Evolutionary conservation across 2,329 filamentous ascomycete genomes (phyloP).

Genomic region (Zalaria obscura): DNA sequence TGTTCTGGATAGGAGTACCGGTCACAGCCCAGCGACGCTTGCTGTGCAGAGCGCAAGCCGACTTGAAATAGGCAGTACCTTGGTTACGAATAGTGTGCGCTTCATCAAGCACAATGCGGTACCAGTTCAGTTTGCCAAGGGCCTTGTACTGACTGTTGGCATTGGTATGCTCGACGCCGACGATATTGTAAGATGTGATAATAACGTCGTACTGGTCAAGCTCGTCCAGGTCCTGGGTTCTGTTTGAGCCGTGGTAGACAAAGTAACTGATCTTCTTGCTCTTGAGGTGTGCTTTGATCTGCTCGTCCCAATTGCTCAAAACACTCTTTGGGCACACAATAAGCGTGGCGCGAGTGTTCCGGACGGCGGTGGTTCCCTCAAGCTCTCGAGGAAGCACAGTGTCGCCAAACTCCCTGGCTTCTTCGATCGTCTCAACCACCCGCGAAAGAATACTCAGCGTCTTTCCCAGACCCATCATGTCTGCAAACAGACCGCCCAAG

Average conservation of each 20-base stretch:
- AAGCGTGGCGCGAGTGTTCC: constrained; percentile 67
- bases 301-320: constrained; percentile 86
- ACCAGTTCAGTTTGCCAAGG: constrained; percentile 72
- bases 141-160: constrained; percentile 38
- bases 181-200: constrained; percentile 83
- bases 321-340: constrained; percentile 83
- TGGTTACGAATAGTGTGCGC: constrained; percentile 89
- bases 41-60: constrained; percentile 65
- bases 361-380: constrained; percentile 26
- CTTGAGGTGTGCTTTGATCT: constrained; percentile 70
- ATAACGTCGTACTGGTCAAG: constrained; percentile 69
- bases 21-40: constrained; percentile 92
- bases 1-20: constrained; percentile 89
- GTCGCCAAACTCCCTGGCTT: constrained; percentile 48
- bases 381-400: constrained; percentile 24
- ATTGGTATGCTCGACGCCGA: constrained; percentile 50
- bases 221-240: constrained; percentile 52
- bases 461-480: constrained; percentile 39
- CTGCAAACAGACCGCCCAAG: constrained; percentile 33
- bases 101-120: constrained; percentile 86
- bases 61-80: constrained; percentile 67
- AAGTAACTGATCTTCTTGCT: constrained; percentile 54
- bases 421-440: constrained; percentile 48
- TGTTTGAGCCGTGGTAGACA: constrained; percentile 72
- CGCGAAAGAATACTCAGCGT: constrained; percentile 69